Conservation (phyloP, 2,329 filamentous ascomycete genomes). For the Laburnicola sp. region DNA sequence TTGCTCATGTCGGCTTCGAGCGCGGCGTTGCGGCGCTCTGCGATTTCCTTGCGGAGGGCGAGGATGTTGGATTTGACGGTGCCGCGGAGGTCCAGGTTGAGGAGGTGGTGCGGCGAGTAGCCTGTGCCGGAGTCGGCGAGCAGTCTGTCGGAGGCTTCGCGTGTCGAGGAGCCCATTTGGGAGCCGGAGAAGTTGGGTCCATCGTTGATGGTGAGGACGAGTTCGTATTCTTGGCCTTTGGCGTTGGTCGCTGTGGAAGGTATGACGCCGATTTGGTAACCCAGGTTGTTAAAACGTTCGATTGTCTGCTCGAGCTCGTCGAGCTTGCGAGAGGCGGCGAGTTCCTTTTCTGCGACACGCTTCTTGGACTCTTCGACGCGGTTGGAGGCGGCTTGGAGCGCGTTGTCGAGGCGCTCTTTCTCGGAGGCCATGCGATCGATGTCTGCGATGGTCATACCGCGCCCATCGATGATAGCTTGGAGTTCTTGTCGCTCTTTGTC, state of each 20-base stretch:
- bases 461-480: slow-evolving; percentile 84
- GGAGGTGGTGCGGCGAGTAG: slow-evolving; percentile 87
- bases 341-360: slow-evolving; percentile 80
- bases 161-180: slow-evolving; percentile 52
- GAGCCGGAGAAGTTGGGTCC: slow-evolving; percentile 69
- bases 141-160: slow-evolving; percentile 67
- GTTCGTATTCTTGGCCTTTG: slow-evolving; percentile 81
- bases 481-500: slow-evolving; percentile 80
- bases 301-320: slow-evolving; percentile 91
- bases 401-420: slow-evolving; percentile 87
- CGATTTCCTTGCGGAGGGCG: slow-evolving; percentile 81
- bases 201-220: slow-evolving; percentile 79
- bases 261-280: slow-evolving; percentile 91
- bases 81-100: slow-evolving; percentile 86
- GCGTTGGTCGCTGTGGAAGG: slow-evolving; percentile 83
- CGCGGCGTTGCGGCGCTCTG: slow-evolving; percentile 78
- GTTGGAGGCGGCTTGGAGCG: slow-evolving; percentile 73
- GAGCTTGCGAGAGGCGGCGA: slow-evolving; percentile 80
- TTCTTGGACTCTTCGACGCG: slow-evolving; percentile 84
- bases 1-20: slow-evolving; percentile 94
- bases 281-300: slow-evolving; percentile 89
- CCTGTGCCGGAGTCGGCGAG: slow-evolving; percentile 80
- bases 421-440: slow-evolving; percentile 99
- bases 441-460: slow-evolving; percentile 95
- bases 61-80: slow-evolving; percentile 78